These are phyloP conservation scores for Ilyonectria destructans DNA, from an alignment of 2,329 filamentous ascomycete genomes.

Conservation along the genomic window DNA sequence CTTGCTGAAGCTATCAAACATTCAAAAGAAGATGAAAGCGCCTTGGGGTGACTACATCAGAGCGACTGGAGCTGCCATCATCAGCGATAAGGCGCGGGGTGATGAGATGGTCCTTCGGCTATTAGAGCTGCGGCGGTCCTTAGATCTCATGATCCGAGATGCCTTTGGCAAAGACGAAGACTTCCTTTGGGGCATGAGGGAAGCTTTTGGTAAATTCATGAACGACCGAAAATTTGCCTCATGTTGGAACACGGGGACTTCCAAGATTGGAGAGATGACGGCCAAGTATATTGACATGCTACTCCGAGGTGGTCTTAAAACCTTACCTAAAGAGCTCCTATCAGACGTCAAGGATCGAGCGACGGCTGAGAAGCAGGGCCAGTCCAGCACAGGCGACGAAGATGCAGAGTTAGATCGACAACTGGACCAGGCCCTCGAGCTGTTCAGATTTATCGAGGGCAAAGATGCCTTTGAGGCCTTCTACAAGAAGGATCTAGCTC, in stretches of 20 bases:
- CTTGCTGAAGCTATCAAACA: conserved; percentile 80
- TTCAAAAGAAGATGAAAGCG: conserved; percentile 78
- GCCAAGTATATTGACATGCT: conserved; percentile 96
- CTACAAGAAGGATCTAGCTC: conserved; percentile 97
- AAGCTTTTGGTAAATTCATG: conserved; percentile 92
- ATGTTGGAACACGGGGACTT: conserved; percentile 86
- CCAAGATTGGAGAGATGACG: conserved; percentile 98
- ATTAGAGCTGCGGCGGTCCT: conserved; percentile 83
- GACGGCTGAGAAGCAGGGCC: conserved; percentile 73
- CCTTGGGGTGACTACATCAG: conserved; percentile 88
- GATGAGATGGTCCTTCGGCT: conserved; percentile 91
- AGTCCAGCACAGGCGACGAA: conserved; percentile 84
- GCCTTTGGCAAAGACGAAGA: conserved; percentile 85
- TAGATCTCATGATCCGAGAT: conserved; percentile 83
- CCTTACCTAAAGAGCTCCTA: conserved; percentile 79
- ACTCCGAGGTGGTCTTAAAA: conserved; percentile 89
- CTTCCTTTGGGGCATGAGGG: conserved; percentile 84
- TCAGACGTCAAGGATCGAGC: conserved; percentile 73
- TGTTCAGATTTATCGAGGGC: conserved; percentile 97
- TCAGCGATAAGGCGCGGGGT: conserved; percentile 84
- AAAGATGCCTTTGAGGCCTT: conserved; percentile 99
- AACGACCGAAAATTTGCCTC: conserved; percentile 85
- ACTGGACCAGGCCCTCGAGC: conserved; percentile 90
- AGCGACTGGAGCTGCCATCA: conserved; percentile 81
- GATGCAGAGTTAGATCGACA: conserved; percentile 94